Percentiles rank a stretch among this genome's conserved stretches.
Conservation (phyloP, 1,139 yeast species). For the Hanseniaspora gamundiae region DNA sequence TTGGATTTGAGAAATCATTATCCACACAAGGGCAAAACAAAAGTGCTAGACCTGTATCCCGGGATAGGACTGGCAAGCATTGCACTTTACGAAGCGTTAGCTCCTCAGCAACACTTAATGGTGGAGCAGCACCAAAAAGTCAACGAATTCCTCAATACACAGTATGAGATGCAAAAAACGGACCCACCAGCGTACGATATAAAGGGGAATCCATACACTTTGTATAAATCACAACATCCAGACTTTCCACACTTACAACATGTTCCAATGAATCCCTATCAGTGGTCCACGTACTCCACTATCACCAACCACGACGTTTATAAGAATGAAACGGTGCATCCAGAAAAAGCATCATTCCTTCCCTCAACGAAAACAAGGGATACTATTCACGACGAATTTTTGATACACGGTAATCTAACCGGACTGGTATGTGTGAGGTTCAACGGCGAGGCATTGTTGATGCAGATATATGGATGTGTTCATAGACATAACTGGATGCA, state of each 20-base stretch:
- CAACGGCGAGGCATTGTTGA: conserved; percentile 54
- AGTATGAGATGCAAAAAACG: conserved; percentile 13
- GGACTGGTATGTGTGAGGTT: conserved; percentile 15
- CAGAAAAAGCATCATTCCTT: background rate
- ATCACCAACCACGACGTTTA: background rate
- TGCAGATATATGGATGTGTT: conserved; percentile 67
- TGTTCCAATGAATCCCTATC: conserved; percentile 38
- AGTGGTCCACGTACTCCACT: conserved; percentile 45
- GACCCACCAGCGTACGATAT: background rate
- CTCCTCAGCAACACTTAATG: conserved; percentile 49
- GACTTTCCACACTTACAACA: conserved; percentile 6
- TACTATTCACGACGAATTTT: conserved; percentile 46
- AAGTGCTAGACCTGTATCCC: conserved; percentile 57
- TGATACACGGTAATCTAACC: conserved; percentile 56
- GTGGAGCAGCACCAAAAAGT: conserved; percentile 36
- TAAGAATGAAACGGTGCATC: background rate
- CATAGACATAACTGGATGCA: conserved; percentile 67
- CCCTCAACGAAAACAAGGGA: conserved; percentile 26
- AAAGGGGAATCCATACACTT: conserved; percentile 12
- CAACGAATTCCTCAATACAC: conserved; percentile 23
- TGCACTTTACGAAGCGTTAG: conserved; percentile 37
- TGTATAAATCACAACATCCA: background rate
- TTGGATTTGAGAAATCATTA: conserved; percentile 30
- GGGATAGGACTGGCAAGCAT: conserved; percentile 42
- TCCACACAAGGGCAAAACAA: conserved; percentile 32